Percentiles rank a stretch among this genome's conserved stretches.
Evolutionary conservation across 306 rosid species (phyloP).

Genomic region (Luffa aegyptiaca): DNA sequence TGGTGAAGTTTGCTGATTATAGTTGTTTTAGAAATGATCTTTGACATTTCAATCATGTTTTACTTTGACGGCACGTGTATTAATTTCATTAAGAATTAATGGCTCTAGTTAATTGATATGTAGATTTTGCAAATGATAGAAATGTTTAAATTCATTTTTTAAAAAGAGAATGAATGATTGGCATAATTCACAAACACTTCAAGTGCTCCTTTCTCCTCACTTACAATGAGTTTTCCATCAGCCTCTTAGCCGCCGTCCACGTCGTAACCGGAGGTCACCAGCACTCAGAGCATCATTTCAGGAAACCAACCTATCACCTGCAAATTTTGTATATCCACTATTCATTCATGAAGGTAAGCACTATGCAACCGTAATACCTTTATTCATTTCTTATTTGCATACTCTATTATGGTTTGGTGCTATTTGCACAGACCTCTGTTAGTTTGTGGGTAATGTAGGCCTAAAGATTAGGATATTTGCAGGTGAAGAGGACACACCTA

Average conservation of each 20-base stretch:
- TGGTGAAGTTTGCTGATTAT: background rate
- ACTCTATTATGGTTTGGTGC: background rate
- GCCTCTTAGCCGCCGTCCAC: conserved; percentile 79
- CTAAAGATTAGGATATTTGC: conserved; percentile 17
- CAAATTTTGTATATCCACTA: conserved; percentile 86
- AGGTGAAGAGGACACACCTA: conserved; percentile 87
- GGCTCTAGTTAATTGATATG: background rate
- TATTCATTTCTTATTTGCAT: background rate
- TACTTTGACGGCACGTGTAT: background rate
- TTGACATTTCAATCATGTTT: background rate
- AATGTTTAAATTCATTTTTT: background rate
- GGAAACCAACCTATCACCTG: conserved; percentile 74
- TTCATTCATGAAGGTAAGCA: conserved; percentile 89
- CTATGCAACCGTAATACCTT: background rate
- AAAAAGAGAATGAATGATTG: background rate
- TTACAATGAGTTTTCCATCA: conserved; percentile 17
- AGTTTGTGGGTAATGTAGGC: background rate
- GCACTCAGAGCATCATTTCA: conserved; percentile 66
- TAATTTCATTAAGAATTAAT: background rate
- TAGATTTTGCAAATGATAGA: background rate
- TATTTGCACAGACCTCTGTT: background rate
- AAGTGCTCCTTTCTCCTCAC: conserved; percentile 4
- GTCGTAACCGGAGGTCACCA: conserved; percentile 63
- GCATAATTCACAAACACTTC: background rate
- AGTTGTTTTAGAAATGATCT: background rate